A percentile compares a stretch with the other conserved stretches of the same genome.
These are phyloP conservation scores for Lichtheimia hyalospora DNA, from an alignment of 371 early-diverging fungal species.

Conservation along the genomic window DNA sequence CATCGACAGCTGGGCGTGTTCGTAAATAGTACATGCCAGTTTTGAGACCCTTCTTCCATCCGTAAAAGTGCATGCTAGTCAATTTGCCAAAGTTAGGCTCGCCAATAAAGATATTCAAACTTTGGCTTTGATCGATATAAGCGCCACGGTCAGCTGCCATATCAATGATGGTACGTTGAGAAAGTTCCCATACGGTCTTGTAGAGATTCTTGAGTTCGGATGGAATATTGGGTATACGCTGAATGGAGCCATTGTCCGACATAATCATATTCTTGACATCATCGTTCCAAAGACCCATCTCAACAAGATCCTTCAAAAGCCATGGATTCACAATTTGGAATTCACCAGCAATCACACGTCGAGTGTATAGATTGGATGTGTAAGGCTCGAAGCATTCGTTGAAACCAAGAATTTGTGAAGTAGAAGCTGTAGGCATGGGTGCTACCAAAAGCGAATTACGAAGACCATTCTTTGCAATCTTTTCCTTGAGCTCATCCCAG, in stretches of 20 bases:
- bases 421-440: constrained; percentile 99
- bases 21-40: constrained; percentile 99
- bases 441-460: constrained; percentile 98
- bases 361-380: constrained; percentile 97
- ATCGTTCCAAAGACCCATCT: constrained; percentile 95
- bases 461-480: constrained; percentile 90
- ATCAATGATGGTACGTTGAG: constrained; percentile 86
- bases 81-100: constrained; percentile 91
- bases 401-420: constrained; percentile 98
- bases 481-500: constrained; percentile 87
- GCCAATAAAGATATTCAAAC: constrained; percentile 96
- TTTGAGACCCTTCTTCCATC: constrained; percentile 98
- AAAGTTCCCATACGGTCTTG: constrained; percentile 99
- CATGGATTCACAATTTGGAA: constrained; percentile 99
- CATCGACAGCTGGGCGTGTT: constrained; percentile 96
- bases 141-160: constrained; percentile 96
- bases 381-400: constrained; percentile 99
- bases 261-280: constrained; percentile 97
- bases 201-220: constrained; percentile 93
- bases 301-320: constrained; percentile 93
- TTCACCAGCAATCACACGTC: constrained; percentile 98
- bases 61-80: constrained; percentile 99
- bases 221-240: constrained; percentile 78
- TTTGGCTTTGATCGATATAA: constrained; percentile 99
- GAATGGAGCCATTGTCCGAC: constrained; percentile 95